Evolutionary conservation across 352 stramenopile genomes (phyloP).

Genomic region (Elongisporangium anandrum): DNA sequence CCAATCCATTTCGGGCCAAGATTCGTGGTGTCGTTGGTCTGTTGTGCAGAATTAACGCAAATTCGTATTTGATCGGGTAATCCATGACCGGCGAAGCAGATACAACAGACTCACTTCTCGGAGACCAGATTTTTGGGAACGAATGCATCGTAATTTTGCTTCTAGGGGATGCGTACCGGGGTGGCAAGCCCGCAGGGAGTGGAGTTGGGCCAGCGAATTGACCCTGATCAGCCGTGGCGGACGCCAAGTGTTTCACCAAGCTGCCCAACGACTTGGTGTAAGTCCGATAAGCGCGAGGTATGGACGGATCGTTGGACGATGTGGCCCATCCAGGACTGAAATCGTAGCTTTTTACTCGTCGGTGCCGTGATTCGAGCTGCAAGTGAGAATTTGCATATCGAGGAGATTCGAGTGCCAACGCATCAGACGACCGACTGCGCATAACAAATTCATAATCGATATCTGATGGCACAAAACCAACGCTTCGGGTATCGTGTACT

Average conservation of each 20-base stretch:
- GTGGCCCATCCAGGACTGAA: conserved; percentile 17
- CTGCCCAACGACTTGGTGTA: conserved; percentile 82
- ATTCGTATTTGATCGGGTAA: conserved; percentile 81
- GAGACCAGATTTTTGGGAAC: conserved; percentile 66
- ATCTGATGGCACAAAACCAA: background rate
- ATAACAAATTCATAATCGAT: background rate
- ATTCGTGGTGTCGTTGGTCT: conserved; percentile 74
- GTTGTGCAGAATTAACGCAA: conserved; percentile 80
- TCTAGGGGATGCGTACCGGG: conserved; percentile 38
- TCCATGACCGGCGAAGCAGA: conserved; percentile 26
- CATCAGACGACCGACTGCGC: conserved; percentile 20
- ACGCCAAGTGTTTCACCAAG: conserved; percentile 74
- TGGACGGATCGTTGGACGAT: background rate
- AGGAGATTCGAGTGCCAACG: conserved; percentile 38
- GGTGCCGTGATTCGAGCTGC: conserved; percentile 13
- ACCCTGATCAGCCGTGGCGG: conserved; percentile 26
- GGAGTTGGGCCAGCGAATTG: conserved; percentile 1
- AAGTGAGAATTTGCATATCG: conserved; percentile 16
- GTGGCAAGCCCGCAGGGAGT: conserved; percentile 16
- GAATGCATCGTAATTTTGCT: conserved; percentile 32
- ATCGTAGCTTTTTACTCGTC: conserved; percentile 49
- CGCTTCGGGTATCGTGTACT: background rate
- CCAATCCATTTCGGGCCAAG: conserved; percentile 66
- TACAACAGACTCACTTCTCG: conserved; percentile 41
- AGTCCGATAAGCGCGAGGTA: conserved; percentile 12